phyloP scores from a whole-genome alignment of 2,329 filamentous ascomycete species.

The Neonectria punicea region DNA sequence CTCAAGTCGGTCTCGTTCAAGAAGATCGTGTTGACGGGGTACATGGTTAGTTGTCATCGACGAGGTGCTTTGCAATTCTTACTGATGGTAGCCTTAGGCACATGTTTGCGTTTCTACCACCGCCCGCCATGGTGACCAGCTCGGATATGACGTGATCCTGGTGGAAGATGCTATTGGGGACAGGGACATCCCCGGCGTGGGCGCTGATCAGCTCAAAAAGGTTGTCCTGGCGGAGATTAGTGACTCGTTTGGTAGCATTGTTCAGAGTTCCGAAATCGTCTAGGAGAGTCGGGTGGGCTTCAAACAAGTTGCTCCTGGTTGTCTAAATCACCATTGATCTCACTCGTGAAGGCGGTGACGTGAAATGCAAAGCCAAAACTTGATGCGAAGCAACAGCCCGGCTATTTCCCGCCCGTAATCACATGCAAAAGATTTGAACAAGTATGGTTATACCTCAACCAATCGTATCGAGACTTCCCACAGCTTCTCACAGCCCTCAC shows the following conservation, averaged over 20 bases:
- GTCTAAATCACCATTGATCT: no score
- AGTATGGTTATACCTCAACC: no score
- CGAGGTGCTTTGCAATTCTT: background rate
- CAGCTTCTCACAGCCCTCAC: background rate
- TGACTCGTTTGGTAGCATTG: conserved; percentile 71
- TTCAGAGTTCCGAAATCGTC: conserved; percentile 50
- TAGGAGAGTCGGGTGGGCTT: no score
- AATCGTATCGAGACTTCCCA: no score
- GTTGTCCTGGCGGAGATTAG: conserved; percentile 67
- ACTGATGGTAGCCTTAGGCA: conserved; percentile 52
- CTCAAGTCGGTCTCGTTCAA: conserved; percentile 61
- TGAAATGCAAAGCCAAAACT: no score
- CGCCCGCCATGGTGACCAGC: conserved; percentile 67
- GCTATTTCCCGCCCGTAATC: no score
- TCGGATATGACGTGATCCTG: conserved; percentile 72
- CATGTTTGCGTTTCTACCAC: conserved; percentile 74
- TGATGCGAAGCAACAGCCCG: no score
- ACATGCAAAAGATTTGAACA: no score
- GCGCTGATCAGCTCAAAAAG: conserved; percentile 61
- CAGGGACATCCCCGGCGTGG: conserved; percentile 71
- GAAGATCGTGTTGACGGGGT: conserved; percentile 71
- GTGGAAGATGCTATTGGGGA: conserved; percentile 73
- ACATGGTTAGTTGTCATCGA: conserved; percentile 57
- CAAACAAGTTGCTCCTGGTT: no score
- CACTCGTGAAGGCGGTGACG: no score